Conservation (phyloP, 768 basidiomycete species). For the Tricholoma furcatifolium region DNA sequence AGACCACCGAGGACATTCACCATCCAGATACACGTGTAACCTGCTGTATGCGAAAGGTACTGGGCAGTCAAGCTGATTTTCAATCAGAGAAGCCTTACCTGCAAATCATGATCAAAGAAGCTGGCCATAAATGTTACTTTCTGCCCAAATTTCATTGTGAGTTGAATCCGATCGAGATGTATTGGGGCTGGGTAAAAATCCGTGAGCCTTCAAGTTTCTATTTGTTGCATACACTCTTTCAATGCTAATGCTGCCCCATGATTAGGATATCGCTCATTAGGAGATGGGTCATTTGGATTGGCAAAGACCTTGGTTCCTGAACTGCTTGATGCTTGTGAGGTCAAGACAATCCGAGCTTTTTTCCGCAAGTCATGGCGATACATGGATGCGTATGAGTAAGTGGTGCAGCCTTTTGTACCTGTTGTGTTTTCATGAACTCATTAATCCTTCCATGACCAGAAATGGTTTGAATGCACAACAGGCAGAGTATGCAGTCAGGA, state of each 20-base stretch:
- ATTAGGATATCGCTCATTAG: not conserved
- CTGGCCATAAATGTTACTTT: not conserved
- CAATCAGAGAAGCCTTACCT: not conserved
- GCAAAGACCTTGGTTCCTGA: not conserved
- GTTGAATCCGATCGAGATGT: not conserved
- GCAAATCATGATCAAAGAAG: not conserved
- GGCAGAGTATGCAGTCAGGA: slow-evolving; percentile 7
- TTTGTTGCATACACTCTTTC: not conserved
- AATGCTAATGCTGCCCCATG: too few relatives aligned
- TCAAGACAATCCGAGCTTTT: slow-evolving; percentile 12
- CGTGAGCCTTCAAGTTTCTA: not conserved
- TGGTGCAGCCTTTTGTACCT: too few relatives aligned
- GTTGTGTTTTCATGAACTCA: not conserved
- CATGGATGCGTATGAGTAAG: slow-evolving; percentile 18
- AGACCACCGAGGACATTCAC: not conserved
- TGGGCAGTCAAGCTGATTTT: not conserved
- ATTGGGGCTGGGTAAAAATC: not conserved
- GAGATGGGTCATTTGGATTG: not conserved
- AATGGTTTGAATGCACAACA: slow-evolving; percentile 4
- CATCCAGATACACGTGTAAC: not conserved
- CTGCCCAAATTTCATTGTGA: not conserved
- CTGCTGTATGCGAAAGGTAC: not conserved
- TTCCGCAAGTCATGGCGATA: slow-evolving; percentile 15
- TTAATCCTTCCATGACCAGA: not conserved
- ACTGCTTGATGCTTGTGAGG: slow-evolving; percentile 1